Base-by-base conservation (phyloP, 169 alveolate genomes). In the Cryptosporidium bovis region DNA sequence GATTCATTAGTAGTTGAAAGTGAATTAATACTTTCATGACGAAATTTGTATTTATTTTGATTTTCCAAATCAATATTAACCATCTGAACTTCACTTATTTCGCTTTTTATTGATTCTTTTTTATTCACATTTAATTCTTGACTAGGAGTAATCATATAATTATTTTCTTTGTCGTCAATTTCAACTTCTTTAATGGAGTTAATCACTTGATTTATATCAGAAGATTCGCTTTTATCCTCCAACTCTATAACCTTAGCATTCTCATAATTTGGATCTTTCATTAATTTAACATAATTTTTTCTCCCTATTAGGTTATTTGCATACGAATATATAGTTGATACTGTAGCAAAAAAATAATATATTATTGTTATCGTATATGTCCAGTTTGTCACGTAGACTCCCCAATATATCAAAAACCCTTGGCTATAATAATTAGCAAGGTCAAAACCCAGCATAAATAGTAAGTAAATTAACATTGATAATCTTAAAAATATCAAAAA, bases 311-410 rank as follows among this genome's bases (percentile, higher is more conserved):
- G 51, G 46, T 77, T 77, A 46, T 77, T 56, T 34, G 87, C 56
- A 44, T 77, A 77, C 5, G 87, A 77, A 27, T 77, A 60, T 24
- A 60, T 56, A 44, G 87, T 77, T 44, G 71, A 34, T 40, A 62
- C 64, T 29, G 71, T 62, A 40, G 77, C 87, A 60, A 62, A 60
- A 40, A 77, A 62, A 34, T 77, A 77, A 24, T 77, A 77, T n/a
- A 77, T 56, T 44, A 77, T 77, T n/a, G 71, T 62, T 16, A 77
- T 48, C 4, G 77, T 62, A 60, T 60, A 77, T 60, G 87, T 77
- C 87, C 87, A 77, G 40, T 77, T 77, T 27, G 87, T 77, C 7
- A 77, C 87, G 64, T 77, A 77, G 5, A 77, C 87, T 24, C 77
- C 87, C 87, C 87, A 77, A 40, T 60, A 77, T 66, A 60, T 34